Evolutionary conservation across 768 basidiomycete genomes (phyloP), one percentile per base, ranked within the genome.

Genomic region (Boletellus emodensis): DNA sequence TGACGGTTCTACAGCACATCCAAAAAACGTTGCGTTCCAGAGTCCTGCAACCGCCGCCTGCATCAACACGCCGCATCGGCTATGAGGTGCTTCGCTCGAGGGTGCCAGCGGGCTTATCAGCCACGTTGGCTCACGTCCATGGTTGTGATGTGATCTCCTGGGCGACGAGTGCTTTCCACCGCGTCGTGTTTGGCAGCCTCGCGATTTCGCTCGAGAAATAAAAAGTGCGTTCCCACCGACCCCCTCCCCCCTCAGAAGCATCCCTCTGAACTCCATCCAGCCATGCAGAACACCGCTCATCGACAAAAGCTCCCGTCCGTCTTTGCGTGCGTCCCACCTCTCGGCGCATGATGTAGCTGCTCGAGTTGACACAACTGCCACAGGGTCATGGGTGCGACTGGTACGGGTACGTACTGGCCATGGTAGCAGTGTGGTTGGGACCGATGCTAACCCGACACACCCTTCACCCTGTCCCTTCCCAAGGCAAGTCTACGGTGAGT

Each of bases 401-500:
- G 52, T 1, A 53, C 46, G 5, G 52, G 52, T 53, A 43, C 30
- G 51, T 48, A 7, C 8, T 26, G 28, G 11, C 28, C 24, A 6
- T 28, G n/a, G 11, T 28, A 11, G 8, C 11, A 28, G 36, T n/a
- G 14, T 13, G n/a, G 4, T 6, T 38, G 7, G 5, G 33, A 34
- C 36, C 24, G 24, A 33, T 15, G 13, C 10, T 41, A 3, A 44
- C 2, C 8, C 17, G 13, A 15, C 24, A 6, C 8, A 1, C 18
- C 32, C 7, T 17, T 7, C 13, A 14, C 11, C 18, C 8, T 18
- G 17, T 18, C n/a, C n/a, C n/a, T n/a, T n/a, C n/a, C n/a, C n/a
- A n/a, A 53, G 52, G 52, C 6, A 53, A 53, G 33, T 53, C 52
- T 2, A 53, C 52, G 35, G 52, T 53, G 47, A 48, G 52, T 32